A percentile compares a stretch with the other conserved stretches of the same genome.
Evolutionary conservation across 305 asterid species (phyloP).

Genomic region (Plantago lanceolata): DNA sequence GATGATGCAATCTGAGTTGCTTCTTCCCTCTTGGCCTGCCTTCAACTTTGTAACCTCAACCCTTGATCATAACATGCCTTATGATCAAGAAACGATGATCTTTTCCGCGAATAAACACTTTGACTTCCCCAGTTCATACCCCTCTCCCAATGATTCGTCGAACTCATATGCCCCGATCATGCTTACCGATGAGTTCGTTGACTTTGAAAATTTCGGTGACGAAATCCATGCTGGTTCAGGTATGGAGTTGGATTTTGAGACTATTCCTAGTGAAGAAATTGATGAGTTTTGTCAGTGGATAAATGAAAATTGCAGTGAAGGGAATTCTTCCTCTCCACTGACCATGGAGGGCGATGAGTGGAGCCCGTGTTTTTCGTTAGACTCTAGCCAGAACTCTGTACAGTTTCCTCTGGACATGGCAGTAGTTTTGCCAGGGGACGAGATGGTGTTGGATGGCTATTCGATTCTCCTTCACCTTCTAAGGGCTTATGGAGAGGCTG

Average conservation of each 20-base stretch:
- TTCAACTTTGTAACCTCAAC: conserved; percentile 25
- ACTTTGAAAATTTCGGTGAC: conserved; percentile 30
- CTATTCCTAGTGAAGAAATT: conserved; percentile 12
- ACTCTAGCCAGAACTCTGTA: conserved; percentile 32
- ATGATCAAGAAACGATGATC: conserved; percentile 31
- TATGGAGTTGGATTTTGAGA: conserved; percentile 28
- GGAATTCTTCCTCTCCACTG: conserved; percentile 29
- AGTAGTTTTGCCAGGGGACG: conserved; percentile 28
- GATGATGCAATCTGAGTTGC: conserved; percentile 47
- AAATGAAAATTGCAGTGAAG: conserved; percentile 34
- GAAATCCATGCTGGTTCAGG: conserved; percentile 26
- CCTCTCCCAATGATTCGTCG: conserved; percentile 31
- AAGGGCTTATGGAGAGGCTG: conserved; percentile 60
- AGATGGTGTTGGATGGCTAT: conserved; percentile 36
- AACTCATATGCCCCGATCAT: conserved; percentile 32
- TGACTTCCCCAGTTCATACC: conserved; percentile 35
- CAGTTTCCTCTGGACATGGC: conserved; percentile 23
- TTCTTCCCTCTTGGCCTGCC: conserved; percentile 38
- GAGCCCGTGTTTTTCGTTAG: conserved; percentile 37
- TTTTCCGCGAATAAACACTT: conserved; percentile 18
- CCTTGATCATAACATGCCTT: conserved; percentile 25
- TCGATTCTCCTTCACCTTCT: conserved; percentile 43
- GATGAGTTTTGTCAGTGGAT: conserved; percentile 41
- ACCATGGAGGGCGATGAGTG: conserved; percentile 34
- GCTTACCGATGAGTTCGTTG: conserved; percentile 31